Evolutionary conservation across 1,284 basidiomycete genomes (phyloP).

Genomic region (Irpex rosettiformis): DNA sequence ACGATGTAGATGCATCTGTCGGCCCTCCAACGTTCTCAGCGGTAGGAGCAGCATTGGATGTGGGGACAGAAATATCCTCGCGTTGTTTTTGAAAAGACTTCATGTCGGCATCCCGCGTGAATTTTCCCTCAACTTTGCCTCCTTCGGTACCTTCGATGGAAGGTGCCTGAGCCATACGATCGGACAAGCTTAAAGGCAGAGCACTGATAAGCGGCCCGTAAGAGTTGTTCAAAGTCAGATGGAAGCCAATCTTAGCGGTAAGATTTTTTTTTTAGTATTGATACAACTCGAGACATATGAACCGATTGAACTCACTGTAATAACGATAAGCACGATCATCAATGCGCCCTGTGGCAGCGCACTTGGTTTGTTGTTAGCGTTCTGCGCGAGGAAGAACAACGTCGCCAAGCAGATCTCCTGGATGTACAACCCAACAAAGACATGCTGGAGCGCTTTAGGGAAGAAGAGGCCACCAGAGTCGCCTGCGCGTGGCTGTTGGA

Average conservation of each 20-base stretch:
- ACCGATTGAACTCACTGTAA: constrained; percentile 62
- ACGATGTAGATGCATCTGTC: constrained; percentile 25
- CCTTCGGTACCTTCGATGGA: constrained; percentile 17
- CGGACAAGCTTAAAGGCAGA: constrained; percentile 76
- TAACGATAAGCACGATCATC: constrained; percentile 79
- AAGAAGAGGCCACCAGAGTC: constrained; percentile 97
- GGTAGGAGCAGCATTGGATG: constrained; percentile 32
- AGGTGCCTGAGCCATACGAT: constrained; percentile 40
- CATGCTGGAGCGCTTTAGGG: constrained; percentile 88
- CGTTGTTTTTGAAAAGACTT: constrained; percentile 25
- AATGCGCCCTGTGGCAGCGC: constrained; percentile 74
- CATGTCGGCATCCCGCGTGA: constrained; percentile 2
- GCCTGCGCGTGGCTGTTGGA: constrained; percentile 65
- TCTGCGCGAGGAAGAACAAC: constrained; percentile 82
- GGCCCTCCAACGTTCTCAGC: constrained; percentile 7
- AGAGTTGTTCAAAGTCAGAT: constrained; percentile 65
- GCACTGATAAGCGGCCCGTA: constrained; percentile 61
- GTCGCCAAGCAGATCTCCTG: constrained; percentile 79
- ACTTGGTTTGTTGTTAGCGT: constrained; percentile 47
- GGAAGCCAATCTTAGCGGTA: constrained; percentile 53
- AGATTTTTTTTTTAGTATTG: no score
- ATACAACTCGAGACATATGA: not conserved
- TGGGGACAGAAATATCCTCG: constrained; percentile 75
- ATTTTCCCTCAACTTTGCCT: constrained; percentile 14
- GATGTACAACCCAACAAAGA: constrained; percentile 93